These are phyloP conservation scores for Kalaharituber pfeilii DNA, from an alignment of 2,329 filamentous ascomycete species.

Conservation along the genomic window DNA sequence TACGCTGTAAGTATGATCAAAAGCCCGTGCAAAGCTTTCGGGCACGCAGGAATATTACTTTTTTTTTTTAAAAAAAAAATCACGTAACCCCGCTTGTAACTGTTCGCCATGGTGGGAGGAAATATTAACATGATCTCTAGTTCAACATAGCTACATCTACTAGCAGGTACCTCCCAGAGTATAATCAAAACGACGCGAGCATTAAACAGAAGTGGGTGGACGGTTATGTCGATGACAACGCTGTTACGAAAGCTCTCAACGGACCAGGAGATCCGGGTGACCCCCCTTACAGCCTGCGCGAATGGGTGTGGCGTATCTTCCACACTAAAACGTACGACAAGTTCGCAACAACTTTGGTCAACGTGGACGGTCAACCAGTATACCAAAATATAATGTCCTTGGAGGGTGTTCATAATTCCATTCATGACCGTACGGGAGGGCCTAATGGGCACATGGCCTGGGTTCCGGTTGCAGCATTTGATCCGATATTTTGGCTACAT, in stretches of 20 bases:
- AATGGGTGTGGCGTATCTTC: too few species aligned
- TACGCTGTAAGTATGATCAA: too few species aligned
- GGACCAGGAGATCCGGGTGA: not conserved
- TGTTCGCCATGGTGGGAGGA: too few species aligned
- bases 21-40: too few species aligned
- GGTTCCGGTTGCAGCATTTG: conserved; percentile 56
- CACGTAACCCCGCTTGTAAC: too few species aligned
- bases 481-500: conserved; percentile 64
- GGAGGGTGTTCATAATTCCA: conserved; percentile 33
- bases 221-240: not conserved
- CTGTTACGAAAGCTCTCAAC: not conserved
- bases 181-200: conserved; percentile 9
- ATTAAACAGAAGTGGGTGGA: not conserved
- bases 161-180: conserved; percentile 4
- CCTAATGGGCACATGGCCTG: conserved; percentile 41
- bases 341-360: too few species aligned
- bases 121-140: too few species aligned
- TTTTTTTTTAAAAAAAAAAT: too few species aligned
- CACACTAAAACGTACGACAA: not conserved
- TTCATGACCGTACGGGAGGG: conserved; percentile 39
- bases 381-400: too few species aligned
- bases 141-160: conserved; percentile 2
- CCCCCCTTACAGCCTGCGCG: too few species aligned
- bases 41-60: too few species aligned
- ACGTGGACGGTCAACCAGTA: too few species aligned